Base-by-base conservation (phyloP, 2,329 filamentous ascomycete species). In the Fusarium mundagurra region DNA sequence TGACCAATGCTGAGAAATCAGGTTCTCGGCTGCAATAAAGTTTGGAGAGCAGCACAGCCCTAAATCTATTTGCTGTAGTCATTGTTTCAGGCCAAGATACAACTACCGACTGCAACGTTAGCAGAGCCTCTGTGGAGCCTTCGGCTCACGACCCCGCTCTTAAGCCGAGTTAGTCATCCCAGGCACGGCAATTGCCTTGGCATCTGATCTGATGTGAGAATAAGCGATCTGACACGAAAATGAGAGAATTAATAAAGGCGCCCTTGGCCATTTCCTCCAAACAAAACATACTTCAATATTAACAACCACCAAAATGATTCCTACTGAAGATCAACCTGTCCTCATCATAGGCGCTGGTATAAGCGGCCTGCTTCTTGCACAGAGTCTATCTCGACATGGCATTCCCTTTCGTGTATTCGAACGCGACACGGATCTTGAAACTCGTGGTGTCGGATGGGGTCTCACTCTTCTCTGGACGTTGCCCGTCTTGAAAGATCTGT, bases 391-490 rank as follows among this genome's bases (percentile, higher is more conserved):
- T 57, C 79, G 74, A 33, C 66, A 76, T n/a, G 73, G 65, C 16
- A 76, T 87, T 11, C 78, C 83, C 9, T 88, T 85, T 74, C 83
- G 80, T 34, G 82, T 90, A 58, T 90, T 88, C 73, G 88, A 90
- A 76, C 85, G 87, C n/a, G 86, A 88, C 71, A 65, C 77, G 10
- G 84, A 86, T 45, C 82, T 87, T 47, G 82, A 80, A 64, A 84
- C 84, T 34, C 87, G 85, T 38, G 87, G 82, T 27, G 82, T 85
- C 8, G 90, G 90, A 70, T 92, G 90, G 91, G 91, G 89, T 7
- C 82, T 92, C 64, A 92, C 90, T 1, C 82, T 92, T 64, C 89
- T 92, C 77, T 92, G 90, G 90, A 88, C 88, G 9, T 83, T 91
- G 16, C 83, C 86, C 0, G 84, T 84, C 4, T 82, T 92, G 45